These are phyloP conservation scores for Xylaria digitata DNA, from an alignment of 2,329 filamentous ascomycete species.

Conservation along the genomic window DNA sequence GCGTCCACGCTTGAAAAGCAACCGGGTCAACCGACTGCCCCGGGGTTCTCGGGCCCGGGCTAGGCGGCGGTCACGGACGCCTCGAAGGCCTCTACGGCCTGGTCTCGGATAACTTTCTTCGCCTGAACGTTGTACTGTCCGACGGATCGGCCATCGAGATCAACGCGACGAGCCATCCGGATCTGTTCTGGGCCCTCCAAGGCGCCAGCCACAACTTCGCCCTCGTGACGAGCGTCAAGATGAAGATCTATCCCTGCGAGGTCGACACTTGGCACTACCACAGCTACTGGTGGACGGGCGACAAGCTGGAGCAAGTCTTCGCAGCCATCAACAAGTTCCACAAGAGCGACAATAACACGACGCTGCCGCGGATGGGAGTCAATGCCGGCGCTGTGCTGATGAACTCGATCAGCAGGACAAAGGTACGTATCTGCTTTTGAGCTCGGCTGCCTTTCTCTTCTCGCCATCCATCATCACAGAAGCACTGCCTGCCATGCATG, in stretches of 20 bases:
- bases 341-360: constrained; percentile 8
- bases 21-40: constrained; percentile 41
- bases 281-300: constrained; percentile 11
- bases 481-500: no score
- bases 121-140: constrained; percentile 41
- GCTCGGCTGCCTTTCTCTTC: no score
- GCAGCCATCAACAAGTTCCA: background rate
- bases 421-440: constrained; percentile 31
- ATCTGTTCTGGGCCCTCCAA: constrained; percentile 36
- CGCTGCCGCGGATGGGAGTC: constrained; percentile 25
- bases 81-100: constrained; percentile 45
- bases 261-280: constrained; percentile 17
- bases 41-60: constrained; percentile 39
- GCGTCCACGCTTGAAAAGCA: no score
- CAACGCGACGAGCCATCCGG: constrained; percentile 21
- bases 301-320: constrained; percentile 20
- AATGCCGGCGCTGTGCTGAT: constrained; percentile 32
- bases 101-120: constrained; percentile 37
- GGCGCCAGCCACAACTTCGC: constrained; percentile 29
- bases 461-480: no score
- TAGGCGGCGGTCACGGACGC: constrained; percentile 47
- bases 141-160: constrained; percentile 33
- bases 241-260: constrained; percentile 24
- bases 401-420: constrained; percentile 30
- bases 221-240: constrained; percentile 33